Conservation (phyloP, 306 rosid genomes). For the Canavalia gladiata region DNA sequence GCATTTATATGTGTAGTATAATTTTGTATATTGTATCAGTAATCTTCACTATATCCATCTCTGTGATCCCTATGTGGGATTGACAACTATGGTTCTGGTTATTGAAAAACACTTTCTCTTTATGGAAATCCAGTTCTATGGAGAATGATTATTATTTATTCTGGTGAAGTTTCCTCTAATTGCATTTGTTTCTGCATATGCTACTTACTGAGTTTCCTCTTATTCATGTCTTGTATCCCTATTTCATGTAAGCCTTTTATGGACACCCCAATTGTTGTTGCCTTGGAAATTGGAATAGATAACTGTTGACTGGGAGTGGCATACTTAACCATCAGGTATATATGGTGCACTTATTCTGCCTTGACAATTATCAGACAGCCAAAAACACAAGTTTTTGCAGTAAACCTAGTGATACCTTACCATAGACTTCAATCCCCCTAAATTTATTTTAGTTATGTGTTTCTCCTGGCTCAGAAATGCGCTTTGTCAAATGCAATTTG, state of each 20-base stretch:
- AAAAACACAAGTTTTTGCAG: not conserved
- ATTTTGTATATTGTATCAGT: not conserved
- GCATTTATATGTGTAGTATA: not conserved
- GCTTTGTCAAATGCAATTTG: conserved; percentile 29
- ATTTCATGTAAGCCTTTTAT: not conserved
- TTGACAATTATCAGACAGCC: not conserved
- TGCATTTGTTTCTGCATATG: conserved; percentile 12
- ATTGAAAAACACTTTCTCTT: conserved; percentile 12
- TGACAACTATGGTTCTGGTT: conserved; percentile 17
- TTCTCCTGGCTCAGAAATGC: conserved; percentile 2
- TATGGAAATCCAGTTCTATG: not conserved
- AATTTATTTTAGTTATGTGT: conserved; percentile 13
- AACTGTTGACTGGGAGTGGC: not conserved
- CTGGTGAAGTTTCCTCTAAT: not conserved
- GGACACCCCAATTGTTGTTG: not conserved
- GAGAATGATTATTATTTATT: not conserved
- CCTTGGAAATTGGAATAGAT: not conserved
- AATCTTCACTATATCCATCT: not conserved
- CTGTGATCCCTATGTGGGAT: not conserved
- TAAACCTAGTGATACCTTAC: not conserved
- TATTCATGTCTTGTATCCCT: conserved; percentile 23
- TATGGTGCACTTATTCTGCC: conserved; percentile 18
- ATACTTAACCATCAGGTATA: conserved; percentile 3
- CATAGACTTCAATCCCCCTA: conserved; percentile 11
- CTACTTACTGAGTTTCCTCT: conserved; percentile 13